Evolutionary conservation across 2,329 filamentous ascomycete genomes (phyloP).

Genomic region (Hypoxylon sp.): DNA sequence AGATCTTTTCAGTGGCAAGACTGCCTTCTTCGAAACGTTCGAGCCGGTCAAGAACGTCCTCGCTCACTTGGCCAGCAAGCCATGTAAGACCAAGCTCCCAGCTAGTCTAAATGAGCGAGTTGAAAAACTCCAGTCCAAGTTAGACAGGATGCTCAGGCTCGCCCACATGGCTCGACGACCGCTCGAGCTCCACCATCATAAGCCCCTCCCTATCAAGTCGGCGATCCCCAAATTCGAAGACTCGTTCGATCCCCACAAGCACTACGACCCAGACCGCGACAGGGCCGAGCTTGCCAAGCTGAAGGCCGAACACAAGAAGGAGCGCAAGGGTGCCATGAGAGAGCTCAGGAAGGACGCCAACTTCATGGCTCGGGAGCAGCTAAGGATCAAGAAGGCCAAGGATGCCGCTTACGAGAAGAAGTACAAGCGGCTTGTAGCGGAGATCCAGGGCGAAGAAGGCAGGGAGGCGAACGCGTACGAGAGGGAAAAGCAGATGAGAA

Average conservation of each 20-base stretch:
- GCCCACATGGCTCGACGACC: slow-evolving; percentile 78
- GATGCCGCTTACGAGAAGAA: slow-evolving; percentile 97
- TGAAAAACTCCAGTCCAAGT: slow-evolving; percentile 58
- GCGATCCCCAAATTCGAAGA: slow-evolving; percentile 97
- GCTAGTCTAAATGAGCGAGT: slow-evolving; percentile 56
- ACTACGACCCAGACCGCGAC: slow-evolving; percentile 96
- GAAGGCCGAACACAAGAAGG: slow-evolving; percentile 90
- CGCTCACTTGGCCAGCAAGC: slow-evolving; percentile 69
- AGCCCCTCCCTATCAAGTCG: slow-evolving; percentile 86
- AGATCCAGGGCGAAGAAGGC: slow-evolving; percentile 96
- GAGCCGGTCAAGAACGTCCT: slow-evolving; percentile 70
- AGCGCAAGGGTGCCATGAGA: slow-evolving; percentile 93
- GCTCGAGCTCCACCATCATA: slow-evolving; percentile 89
- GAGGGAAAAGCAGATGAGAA: slow-evolving; percentile 82
- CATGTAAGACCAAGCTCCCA: slow-evolving; percentile 65
- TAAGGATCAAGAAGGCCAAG: slow-evolving; percentile 91
- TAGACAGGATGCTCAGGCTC: slow-evolving; percentile 68
- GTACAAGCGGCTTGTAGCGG: slow-evolving; percentile 89
- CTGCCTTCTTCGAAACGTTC: slow-evolving; percentile 85
- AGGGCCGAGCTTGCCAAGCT: slow-evolving; percentile 87
- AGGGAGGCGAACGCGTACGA: slow-evolving; percentile 89
- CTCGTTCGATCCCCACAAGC: slow-evolving; percentile 90
- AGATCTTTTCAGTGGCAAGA: slow-evolving; percentile 78
- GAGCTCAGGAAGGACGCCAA: slow-evolving; percentile 95
- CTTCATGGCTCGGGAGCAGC: slow-evolving; percentile 91